Conservation (phyloP, 2,329 filamentous ascomycete genomes). For the Aspergillus fijiensis region DNA sequence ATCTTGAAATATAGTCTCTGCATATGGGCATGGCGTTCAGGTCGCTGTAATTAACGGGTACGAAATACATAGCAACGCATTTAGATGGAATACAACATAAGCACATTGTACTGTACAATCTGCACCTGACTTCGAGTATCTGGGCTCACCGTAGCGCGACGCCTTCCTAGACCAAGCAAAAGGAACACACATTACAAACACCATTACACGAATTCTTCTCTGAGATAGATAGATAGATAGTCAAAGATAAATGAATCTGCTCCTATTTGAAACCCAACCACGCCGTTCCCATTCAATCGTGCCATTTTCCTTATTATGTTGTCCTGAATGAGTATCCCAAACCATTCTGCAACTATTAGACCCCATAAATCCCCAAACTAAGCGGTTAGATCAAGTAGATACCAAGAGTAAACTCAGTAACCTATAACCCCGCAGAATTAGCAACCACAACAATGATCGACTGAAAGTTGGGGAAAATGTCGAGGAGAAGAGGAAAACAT, state of each 20-base stretch:
- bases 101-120: too few species aligned
- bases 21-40: slow-evolving; percentile 1
- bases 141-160: too few species aligned
- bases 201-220: neutral
- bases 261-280: neutral
- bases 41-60: neutral
- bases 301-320: neutral
- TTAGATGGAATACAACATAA: too few species aligned
- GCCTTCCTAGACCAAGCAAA: too few species aligned
- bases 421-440: neutral
- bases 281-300: neutral
- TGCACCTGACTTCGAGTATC: too few species aligned
- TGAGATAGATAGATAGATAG: too few species aligned
- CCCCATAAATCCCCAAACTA: too few species aligned
- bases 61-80: neutral
- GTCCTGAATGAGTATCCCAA: neutral
- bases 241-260: too few species aligned
- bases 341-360: neutral
- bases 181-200: neutral
- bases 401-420: neutral
- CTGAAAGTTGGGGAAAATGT: neutral
- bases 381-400: neutral
- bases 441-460: slow-evolving; percentile 4
- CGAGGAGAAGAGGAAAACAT: slow-evolving; percentile 17
- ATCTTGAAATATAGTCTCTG: neutral